Percentiles rank a stretch among this genome's conserved stretches.
phyloP scores from a whole-genome alignment of 1,139 yeast genomes.

The Suhomyces yuchorum region DNA sequence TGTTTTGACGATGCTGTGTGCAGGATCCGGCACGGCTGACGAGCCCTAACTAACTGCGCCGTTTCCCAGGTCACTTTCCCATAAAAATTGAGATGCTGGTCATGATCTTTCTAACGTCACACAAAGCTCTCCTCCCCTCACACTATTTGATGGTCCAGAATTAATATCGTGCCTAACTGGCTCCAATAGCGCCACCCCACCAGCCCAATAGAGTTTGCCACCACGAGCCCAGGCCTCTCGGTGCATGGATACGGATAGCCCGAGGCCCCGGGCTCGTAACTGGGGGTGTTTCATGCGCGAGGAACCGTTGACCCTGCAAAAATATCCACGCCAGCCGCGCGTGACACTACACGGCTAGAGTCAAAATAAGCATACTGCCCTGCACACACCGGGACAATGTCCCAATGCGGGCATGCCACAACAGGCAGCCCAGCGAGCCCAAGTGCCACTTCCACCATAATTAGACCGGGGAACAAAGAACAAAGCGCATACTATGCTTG shows the following conservation, averaged over 20 bases:
- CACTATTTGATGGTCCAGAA: neutral
- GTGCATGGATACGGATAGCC: constrained; percentile 1
- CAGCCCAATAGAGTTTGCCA: neutral
- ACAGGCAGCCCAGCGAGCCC: neutral
- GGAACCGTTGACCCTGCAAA: constrained; percentile 12
- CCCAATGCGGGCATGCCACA: constrained; percentile 3
- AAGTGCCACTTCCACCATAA: neutral
- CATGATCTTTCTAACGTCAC: neutral
- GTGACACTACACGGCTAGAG: constrained; percentile 7
- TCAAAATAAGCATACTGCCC: neutral
- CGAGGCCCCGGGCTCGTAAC: constrained; percentile 3
- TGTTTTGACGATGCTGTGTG: neutral
- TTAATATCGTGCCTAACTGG: neutral
- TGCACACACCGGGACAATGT: neutral
- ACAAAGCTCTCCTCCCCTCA: neutral
- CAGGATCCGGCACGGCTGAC: constrained; percentile 1
- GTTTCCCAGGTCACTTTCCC: too few relatives aligned
- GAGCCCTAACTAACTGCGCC: neutral
- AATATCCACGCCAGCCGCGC: constrained; percentile 7
- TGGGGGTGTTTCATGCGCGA: constrained; percentile 1
- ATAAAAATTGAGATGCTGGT: neutral
- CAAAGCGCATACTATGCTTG: neutral
- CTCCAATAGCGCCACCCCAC: neutral
- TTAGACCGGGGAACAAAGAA: neutral
- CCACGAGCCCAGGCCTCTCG: neutral